These are phyloP conservation scores for Rhodotorula mucilaginosa DNA, from an alignment of 1,284 basidiomycete species.

Conservation along the genomic window DNA sequence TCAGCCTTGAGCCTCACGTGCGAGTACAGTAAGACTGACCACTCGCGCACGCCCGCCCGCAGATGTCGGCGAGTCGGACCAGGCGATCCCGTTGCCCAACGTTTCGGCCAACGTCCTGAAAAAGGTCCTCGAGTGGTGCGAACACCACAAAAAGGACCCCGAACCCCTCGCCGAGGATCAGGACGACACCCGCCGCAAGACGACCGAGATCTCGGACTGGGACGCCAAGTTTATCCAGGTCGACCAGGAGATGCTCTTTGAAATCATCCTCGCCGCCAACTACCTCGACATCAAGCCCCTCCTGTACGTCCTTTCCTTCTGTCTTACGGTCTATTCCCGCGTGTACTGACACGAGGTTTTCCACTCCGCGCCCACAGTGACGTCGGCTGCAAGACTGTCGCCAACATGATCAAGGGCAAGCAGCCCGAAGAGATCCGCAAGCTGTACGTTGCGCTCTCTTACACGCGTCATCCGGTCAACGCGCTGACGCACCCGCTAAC, in stretches of 20 bases:
- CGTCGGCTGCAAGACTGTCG: conserved; percentile 99
- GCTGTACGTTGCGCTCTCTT: conserved; percentile 57
- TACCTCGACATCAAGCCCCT: conserved; percentile 99
- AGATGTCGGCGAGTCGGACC: conserved; percentile 90
- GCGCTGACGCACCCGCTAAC: not conserved
- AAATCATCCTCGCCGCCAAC: conserved; percentile 99
- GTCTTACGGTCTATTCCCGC: not conserved
- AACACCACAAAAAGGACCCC: conserved; percentile 95
- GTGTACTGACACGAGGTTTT: not conserved
- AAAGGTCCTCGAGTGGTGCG: conserved; percentile 99
- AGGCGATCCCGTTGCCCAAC: conserved; percentile 91
- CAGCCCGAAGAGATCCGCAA: conserved; percentile 88
- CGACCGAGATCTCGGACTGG: conserved; percentile 98
- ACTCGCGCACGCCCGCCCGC: conserved; percentile 9
- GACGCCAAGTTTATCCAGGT: conserved; percentile 76
- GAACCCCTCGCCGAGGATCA: conserved; percentile 71
- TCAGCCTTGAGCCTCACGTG: conserved; percentile 4
- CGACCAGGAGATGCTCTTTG: conserved; percentile 69
- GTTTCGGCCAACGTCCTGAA: conserved; percentile 94
- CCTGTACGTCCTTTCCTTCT: conserved; percentile 61
- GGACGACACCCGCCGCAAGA: conserved; percentile 94
- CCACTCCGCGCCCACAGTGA: conserved; percentile 59
- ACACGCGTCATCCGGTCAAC: too few species aligned
- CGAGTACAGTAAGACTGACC: not conserved
- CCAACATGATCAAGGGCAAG: conserved; percentile 99